Evolutionary conservation across 2,329 filamentous ascomycete genomes (phyloP).

Genomic region (Claviceps purpurea): DNA sequence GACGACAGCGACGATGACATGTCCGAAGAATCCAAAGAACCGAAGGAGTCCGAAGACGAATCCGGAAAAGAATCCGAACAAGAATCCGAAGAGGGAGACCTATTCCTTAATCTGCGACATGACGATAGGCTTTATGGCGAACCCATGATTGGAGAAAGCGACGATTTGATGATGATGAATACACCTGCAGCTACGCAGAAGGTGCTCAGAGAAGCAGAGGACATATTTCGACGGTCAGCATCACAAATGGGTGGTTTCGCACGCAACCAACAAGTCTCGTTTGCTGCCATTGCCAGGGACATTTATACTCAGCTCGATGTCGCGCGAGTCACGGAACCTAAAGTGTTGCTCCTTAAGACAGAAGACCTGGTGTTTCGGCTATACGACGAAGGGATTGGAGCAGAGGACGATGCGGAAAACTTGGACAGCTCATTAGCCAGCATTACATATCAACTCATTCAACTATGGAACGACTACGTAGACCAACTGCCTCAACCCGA

Average conservation of each 20-base stretch:
- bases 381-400: slow-evolving; percentile 47
- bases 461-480: slow-evolving; percentile 42
- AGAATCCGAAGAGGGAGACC: slow-evolving; percentile 28
- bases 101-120: slow-evolving; percentile 36
- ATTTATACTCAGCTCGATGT: slow-evolving; percentile 43
- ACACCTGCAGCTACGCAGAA: slow-evolving; percentile 41
- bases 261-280: slow-evolving; percentile 46
- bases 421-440: slow-evolving; percentile 43
- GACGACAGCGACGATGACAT: slow-evolving; percentile 24
- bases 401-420: slow-evolving; percentile 40
- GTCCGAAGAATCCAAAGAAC: slow-evolving; percentile 18
- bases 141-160: slow-evolving; percentile 29
- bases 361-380: slow-evolving; percentile 56
- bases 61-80: slow-evolving; percentile 22
- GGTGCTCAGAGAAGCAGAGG: slow-evolving; percentile 41
- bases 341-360: slow-evolving; percentile 59
- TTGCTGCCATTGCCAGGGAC: slow-evolving; percentile 59
- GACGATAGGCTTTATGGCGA: slow-evolving; percentile 26
- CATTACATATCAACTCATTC: slow-evolving; percentile 36
- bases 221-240: slow-evolving; percentile 39
- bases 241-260: slow-evolving; percentile 27
- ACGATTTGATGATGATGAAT: slow-evolving; percentile 40
- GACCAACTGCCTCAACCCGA: slow-evolving; percentile 33
- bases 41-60: not conserved
- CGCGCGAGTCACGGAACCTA: slow-evolving; percentile 52